phyloP scores from a whole-genome alignment of 2,329 filamentous ascomycete species.

The Rhexocercosporidium sp. region DNA sequence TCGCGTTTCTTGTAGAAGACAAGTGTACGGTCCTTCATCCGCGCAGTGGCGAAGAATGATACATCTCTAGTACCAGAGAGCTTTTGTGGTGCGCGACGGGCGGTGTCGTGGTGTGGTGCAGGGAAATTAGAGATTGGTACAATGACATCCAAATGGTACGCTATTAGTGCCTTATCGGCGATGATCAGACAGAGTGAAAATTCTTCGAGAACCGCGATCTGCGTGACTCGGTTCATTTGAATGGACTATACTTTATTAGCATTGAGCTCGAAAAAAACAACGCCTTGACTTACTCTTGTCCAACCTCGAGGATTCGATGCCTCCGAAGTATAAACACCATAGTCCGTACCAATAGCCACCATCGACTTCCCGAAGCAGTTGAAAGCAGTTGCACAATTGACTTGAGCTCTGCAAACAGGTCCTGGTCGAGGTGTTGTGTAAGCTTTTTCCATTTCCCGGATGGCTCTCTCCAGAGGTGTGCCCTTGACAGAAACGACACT shows the following conservation, averaged over 20 bases:
- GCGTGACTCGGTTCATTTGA: slow-evolving; percentile 75
- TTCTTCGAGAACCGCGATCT: slow-evolving; percentile 93
- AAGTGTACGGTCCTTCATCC: slow-evolving; percentile 95
- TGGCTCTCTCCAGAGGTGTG: slow-evolving; percentile 89
- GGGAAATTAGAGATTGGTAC: slow-evolving; percentile 66
- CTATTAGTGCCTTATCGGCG: slow-evolving; percentile 87
- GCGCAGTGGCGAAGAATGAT: slow-evolving; percentile 92
- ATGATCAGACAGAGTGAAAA: slow-evolving; percentile 93
- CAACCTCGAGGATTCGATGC: slow-evolving; percentile 89
- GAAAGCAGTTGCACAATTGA: slow-evolving; percentile 94
- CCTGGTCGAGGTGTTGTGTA: slow-evolving; percentile 75
- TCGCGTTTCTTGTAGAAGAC: slow-evolving; percentile 98
- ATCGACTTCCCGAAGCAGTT: slow-evolving; percentile 82
- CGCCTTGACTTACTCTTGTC: slow-evolving; percentile 71
- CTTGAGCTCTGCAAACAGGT: slow-evolving; percentile 81
- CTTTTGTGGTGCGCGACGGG: slow-evolving; percentile 87
- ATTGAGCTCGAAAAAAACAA: neutral
- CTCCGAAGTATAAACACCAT: slow-evolving; percentile 89
- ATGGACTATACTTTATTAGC: slow-evolving; percentile 65
- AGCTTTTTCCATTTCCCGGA: slow-evolving; percentile 82
- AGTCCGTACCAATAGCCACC: slow-evolving; percentile 94
- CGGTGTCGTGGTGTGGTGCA: slow-evolving; percentile 69
- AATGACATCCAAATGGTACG: slow-evolving; percentile 90
- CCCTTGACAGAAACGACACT: slow-evolving; percentile 79
- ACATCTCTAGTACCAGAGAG: slow-evolving; percentile 88